phyloP scores from a whole-genome alignment of 2,329 filamentous ascomycete species.

The Penicillium frequentans region DNA sequence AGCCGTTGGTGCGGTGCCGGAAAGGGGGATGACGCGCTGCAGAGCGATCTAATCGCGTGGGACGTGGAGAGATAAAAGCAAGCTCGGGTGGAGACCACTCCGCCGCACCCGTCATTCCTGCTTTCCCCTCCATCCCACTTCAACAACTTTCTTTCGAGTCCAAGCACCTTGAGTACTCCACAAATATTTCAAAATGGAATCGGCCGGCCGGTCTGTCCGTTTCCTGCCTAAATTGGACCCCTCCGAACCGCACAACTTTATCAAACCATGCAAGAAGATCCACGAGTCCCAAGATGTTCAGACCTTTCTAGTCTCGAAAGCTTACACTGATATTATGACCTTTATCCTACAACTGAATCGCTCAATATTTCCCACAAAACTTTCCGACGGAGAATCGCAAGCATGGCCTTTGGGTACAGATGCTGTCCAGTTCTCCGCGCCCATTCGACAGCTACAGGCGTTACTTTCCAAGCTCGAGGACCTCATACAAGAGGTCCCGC shows the following conservation, averaged over 20 bases:
- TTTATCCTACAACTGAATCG: slow-evolving; percentile 91
- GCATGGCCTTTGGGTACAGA: slow-evolving; percentile 51
- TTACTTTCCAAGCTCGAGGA: slow-evolving; percentile 65
- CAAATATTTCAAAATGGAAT: slow-evolving; percentile 19
- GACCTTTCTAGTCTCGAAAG: slow-evolving; percentile 75
- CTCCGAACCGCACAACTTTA: slow-evolving; percentile 58
- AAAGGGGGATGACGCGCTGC: background rate
- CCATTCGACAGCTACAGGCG: slow-evolving; percentile 64
- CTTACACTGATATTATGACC: slow-evolving; percentile 81
- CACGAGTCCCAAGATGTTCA: slow-evolving; percentile 79
- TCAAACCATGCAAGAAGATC: slow-evolving; percentile 74
- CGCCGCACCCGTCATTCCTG: background rate
- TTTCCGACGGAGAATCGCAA: slow-evolving; percentile 39
- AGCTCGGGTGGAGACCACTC: background rate
- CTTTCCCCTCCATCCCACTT: background rate
- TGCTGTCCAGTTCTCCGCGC: slow-evolving; percentile 51
- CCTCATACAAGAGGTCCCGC: slow-evolving; percentile 76
- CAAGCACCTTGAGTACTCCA: background rate
- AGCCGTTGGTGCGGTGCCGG: background rate
- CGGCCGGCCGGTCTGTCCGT: slow-evolving; percentile 23
- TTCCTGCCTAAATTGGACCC: slow-evolving; percentile 51
- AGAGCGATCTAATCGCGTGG: background rate
- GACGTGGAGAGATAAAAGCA: background rate
- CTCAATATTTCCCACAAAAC: slow-evolving; percentile 72
- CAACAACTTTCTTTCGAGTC: background rate